Evolutionary conservation across 257 asterid species (phyloP).

Genomic region (Nicotiana paniculata): DNA sequence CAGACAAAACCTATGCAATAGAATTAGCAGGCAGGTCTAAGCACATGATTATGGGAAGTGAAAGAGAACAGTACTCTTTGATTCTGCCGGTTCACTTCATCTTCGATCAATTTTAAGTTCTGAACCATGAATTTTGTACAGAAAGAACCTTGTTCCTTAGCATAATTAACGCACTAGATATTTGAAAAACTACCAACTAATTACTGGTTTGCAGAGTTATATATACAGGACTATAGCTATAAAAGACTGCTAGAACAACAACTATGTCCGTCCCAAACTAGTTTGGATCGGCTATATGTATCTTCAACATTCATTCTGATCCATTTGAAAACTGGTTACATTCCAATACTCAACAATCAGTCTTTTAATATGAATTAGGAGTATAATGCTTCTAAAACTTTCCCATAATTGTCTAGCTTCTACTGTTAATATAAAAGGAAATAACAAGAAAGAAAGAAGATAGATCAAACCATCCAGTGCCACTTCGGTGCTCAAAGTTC

Average conservation of each 20-base stretch:
- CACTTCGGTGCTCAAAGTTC: constrained; percentile 49
- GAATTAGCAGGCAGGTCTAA: neutral
- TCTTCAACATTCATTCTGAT: neutral
- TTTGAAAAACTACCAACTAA: neutral
- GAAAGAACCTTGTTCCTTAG: neutral
- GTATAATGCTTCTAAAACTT: neutral
- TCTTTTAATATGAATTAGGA: neutral
- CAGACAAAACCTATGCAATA: neutral
- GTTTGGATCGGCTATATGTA: neutral
- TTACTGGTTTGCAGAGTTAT: neutral
- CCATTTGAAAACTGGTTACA: neutral
- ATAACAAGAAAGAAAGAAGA: neutral
- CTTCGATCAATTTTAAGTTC: neutral
- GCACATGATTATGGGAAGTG: neutral
- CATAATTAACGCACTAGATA: neutral
- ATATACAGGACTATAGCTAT: neutral
- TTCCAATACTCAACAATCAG: neutral
- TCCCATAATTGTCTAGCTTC: neutral
- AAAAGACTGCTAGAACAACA: neutral
- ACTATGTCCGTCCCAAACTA: neutral
- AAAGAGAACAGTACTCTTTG: neutral
- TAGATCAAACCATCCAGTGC: constrained; percentile 54
- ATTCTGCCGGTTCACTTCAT: neutral
- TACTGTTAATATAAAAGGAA: neutral
- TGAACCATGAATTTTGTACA: neutral